Evolutionary conservation across 2,329 filamentous ascomycete species (phyloP), one percentile per base, ranked within the genome.

Genomic region (Trichoderma harzianum): DNA sequence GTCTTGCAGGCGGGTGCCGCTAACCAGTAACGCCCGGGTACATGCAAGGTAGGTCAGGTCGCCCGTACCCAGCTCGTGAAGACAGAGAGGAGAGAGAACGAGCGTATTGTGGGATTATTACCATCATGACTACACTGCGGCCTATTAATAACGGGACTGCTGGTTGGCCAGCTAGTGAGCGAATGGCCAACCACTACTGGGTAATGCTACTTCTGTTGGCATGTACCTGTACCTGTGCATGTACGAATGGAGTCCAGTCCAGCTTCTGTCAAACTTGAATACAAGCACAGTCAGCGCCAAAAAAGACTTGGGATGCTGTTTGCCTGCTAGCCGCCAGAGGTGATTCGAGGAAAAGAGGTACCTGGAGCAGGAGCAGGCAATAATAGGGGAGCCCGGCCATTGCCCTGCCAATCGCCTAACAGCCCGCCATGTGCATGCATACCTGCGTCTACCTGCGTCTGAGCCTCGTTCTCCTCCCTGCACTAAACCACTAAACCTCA

Each of bases 221-320:
- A 51, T 51, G 57, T 32, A 32, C 55, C 26, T 24, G n/a, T 53
- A 24, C 21, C 43, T 21, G n/a, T 51, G n/a, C 43, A n/a, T 51
- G 43, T 21, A 51, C 43, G 18, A 10, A 51, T 21, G 18, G 43
- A 21, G n/a, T 24, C 47, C 47, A 12, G n/a, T 24, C 47, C 47
- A 53, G 47, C n/a, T 12, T 51, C 43, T 51, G 18, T 51, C 43
- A 51, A 51, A 51, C 10, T 43, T n/a, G 39, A 43, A 43, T 21
- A 47, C 51, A 34, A 47, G 55, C 36, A 61, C 53, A 69, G 67
- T 69, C 55, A 62, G 67, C 67, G n/a, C 57, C 57, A 69, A 51
- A 58, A 53, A 32, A 47, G 63, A 32, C 39, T 43, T 43, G 39
- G 39, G 39, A 43, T 51, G 43, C 43, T 51, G n/a, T 21, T 51